Conservation (phyloP, 352 stramenopile species). For the Globisporangium iwayamae region DNA sequence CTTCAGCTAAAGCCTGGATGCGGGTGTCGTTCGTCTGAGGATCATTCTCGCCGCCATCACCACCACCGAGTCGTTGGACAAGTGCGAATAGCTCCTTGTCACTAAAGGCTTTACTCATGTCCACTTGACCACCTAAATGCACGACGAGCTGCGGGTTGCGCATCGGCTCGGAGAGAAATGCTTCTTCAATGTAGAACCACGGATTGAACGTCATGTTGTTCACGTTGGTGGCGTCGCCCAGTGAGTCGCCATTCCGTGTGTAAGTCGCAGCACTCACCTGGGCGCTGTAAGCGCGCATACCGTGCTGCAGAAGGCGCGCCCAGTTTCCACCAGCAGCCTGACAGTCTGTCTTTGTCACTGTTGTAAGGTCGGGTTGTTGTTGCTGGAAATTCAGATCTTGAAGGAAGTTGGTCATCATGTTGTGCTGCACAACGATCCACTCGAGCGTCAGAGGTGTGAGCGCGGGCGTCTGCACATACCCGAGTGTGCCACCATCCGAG, state of each 20-base stretch:
- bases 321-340: constrained; percentile 17
- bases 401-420: constrained; percentile 20
- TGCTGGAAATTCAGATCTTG: background rate
- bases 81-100: constrained; percentile 36
- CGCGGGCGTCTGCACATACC: constrained; percentile 42
- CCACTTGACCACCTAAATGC: constrained; percentile 61
- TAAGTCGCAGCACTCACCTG: constrained; percentile 27
- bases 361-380: background rate
- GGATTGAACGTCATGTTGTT: constrained; percentile 45
- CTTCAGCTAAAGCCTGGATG: background rate
- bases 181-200: constrained; percentile 55
- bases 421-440: constrained; percentile 53
- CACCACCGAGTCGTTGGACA: constrained; percentile 14
- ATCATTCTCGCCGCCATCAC: background rate
- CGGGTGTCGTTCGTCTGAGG: background rate
- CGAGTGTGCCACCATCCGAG: constrained; percentile 15
- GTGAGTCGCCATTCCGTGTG: constrained; percentile 33
- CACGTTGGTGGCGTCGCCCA: constrained; percentile 34
- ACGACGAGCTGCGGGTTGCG: constrained; percentile 41
- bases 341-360: background rate
- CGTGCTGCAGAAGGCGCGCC: constrained; percentile 33
- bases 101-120: constrained; percentile 42
- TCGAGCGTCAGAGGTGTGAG: constrained; percentile 34
- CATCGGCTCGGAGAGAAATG: constrained; percentile 54
- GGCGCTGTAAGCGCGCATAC: constrained; percentile 34